A percentile compares a stretch with the other conserved stretches of the same genome.
These are phyloP conservation scores for Xylariaceae sp. DNA, from an alignment of 2,329 filamentous ascomycete species.

Conservation along the genomic window DNA sequence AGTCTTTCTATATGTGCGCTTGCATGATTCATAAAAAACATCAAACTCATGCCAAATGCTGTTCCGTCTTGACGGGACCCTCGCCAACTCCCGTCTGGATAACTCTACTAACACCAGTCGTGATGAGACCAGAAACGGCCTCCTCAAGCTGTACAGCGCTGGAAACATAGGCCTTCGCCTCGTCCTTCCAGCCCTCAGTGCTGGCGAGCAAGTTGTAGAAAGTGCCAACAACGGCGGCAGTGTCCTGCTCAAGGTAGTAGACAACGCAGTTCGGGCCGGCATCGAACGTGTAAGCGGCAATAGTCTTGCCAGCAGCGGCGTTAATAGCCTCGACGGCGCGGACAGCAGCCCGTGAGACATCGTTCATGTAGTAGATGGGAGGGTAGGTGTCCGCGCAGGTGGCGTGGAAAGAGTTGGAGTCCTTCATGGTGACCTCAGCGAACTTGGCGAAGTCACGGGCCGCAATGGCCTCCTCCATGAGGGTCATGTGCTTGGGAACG, in stretches of 20 bases:
- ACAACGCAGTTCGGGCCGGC: slow-evolving; percentile 95
- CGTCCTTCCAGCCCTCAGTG: slow-evolving; percentile 68
- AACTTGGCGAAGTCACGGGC: slow-evolving; percentile 79
- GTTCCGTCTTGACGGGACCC: slow-evolving; percentile 74
- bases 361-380: slow-evolving; percentile 98
- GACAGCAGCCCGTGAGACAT: slow-evolving; percentile 81
- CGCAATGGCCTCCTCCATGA: slow-evolving; percentile 77
- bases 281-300: slow-evolving; percentile 96
- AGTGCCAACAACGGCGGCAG: slow-evolving; percentile 65
- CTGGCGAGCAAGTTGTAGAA: slow-evolving; percentile 63
- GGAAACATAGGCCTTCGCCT: slow-evolving; percentile 43
- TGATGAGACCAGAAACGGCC: slow-evolving; percentile 59
- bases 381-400: slow-evolving; percentile 92
- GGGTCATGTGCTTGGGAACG: slow-evolving; percentile 75
- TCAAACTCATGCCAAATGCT: slow-evolving; percentile 60
- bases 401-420: slow-evolving; percentile 96
- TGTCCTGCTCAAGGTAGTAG: slow-evolving; percentile 83
- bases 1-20: slow-evolving; percentile 10
- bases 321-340: slow-evolving; percentile 88
- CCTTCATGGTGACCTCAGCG: slow-evolving; percentile 87
- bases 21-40: slow-evolving; percentile 1
- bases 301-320: slow-evolving; percentile 64
- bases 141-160: slow-evolving; percentile 58
- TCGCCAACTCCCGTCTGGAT: slow-evolving; percentile 90
- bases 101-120: slow-evolving; percentile 77